A percentile compares a stretch with the other conserved stretches of the same genome.
Evolutionary conservation across 139 green algal species (phyloP).

Genomic region (Coelastrella sp.): DNA sequence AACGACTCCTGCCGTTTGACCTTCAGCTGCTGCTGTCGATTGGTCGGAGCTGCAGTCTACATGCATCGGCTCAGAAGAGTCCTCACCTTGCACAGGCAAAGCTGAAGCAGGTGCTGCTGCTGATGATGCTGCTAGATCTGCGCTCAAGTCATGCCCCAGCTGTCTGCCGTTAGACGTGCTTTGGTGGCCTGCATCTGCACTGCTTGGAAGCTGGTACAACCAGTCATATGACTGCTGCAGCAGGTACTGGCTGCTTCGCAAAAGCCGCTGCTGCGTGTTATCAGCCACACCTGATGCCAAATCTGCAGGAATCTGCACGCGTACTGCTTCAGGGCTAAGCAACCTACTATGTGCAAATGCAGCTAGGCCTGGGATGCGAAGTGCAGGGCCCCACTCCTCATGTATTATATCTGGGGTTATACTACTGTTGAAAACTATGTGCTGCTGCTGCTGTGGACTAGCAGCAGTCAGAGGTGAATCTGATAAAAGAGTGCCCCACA

Average conservation of each 20-base stretch:
- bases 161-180: not conserved
- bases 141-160: not conserved
- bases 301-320: not conserved
- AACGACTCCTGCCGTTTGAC: no score
- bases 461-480: not conserved
- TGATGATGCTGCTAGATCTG: not conserved
- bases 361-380: not conserved
- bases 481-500: not conserved
- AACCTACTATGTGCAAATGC: not conserved
- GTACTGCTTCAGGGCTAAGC: not conserved
- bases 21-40: not conserved
- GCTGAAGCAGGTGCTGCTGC: not conserved
- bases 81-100: not conserved
- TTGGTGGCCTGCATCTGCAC: not conserved
- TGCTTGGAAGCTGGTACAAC: not conserved
- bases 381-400: constrained; percentile 26
- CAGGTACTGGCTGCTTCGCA: not conserved
- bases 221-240: not conserved
- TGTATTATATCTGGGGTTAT: not conserved
- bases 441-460: constrained; percentile 24
- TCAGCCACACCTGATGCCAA: no score
- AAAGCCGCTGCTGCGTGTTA: not conserved
- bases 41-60: not conserved
- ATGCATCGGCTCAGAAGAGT: not conserved
- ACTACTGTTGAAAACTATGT: not conserved